phyloP scores from a whole-genome alignment of 2,329 filamentous ascomycete species.

The Penicillium thymicola region DNA sequence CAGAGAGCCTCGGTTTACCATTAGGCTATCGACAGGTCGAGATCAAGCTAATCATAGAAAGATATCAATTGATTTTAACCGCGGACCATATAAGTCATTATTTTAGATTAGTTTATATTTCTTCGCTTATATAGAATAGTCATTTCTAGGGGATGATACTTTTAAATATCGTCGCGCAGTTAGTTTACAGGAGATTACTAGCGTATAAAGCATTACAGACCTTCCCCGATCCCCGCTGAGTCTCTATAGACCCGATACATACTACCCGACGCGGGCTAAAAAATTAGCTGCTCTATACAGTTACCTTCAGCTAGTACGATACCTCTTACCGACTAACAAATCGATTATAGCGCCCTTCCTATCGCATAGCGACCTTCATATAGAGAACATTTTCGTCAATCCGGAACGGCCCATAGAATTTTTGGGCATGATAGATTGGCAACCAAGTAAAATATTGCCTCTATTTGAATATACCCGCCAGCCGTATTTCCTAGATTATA shows the following conservation, averaged over 20 bases:
- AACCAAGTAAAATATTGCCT: not conserved
- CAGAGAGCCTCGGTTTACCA: not conserved
- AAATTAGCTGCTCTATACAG: not conserved
- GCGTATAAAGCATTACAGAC: not conserved
- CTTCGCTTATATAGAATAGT: not conserved
- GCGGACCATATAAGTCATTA: not conserved
- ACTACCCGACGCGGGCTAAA: not conserved
- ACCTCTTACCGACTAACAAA: not conserved
- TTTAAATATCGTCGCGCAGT: not conserved
- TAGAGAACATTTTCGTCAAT: not conserved
- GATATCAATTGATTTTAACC: not conserved
- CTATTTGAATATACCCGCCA: not conserved
- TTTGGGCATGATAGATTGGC: not conserved
- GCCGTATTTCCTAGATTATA: not conserved
- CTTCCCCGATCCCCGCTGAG: not conserved
- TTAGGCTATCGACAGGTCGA: not conserved
- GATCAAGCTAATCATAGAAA: not conserved
- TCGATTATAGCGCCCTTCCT: not conserved
- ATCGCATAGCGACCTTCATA: not conserved
- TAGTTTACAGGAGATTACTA: not conserved
- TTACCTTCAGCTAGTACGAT: not conserved
- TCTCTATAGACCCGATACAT: not conserved
- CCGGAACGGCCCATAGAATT: not conserved
- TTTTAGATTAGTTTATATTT: not conserved
- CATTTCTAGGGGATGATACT: not conserved